Percentiles rank a stretch among this genome's conserved stretches.
Conservation (phyloP, 345 rosid species). For the Syzygium jambos region DNA sequence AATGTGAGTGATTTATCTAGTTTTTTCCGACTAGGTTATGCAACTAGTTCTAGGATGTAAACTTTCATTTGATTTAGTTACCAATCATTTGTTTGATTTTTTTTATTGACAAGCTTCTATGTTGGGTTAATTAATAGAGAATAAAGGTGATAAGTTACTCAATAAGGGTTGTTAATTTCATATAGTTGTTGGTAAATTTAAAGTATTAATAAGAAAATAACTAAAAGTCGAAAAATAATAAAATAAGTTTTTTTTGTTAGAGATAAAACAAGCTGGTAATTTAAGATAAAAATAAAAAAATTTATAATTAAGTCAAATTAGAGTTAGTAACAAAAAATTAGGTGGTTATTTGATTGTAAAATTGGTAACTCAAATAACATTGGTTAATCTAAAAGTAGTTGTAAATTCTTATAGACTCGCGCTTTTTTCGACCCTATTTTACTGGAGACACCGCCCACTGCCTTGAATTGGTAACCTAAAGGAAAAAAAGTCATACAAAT, state of each 20-base stretch:
- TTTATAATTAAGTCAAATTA: neutral
- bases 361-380: neutral
- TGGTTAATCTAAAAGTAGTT: no score
- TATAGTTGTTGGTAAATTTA: neutral
- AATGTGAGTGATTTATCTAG: no score
- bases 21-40: neutral
- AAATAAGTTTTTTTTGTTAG: neutral
- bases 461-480: no score
- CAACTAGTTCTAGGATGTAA: neutral
- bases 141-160: neutral
- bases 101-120: neutral
- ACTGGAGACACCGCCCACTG: no score
- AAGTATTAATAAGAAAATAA: neutral
- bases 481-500: no score
- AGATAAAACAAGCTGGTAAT: neutral
- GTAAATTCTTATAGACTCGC: no score
- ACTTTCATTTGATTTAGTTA: neutral
- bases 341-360: neutral
- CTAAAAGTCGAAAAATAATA: rapidly evolving
- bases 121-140: neutral
- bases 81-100: neutral
- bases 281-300: neutral
- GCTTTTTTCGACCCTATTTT: no score
- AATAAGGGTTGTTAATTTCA: neutral
- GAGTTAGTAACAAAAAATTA: rapidly evolving